Percentiles rank a stretch among this genome's conserved stretches.
These are phyloP conservation scores for Phytophthora rubi DNA, from an alignment of 352 stramenopile species.

Conservation along the genomic window DNA sequence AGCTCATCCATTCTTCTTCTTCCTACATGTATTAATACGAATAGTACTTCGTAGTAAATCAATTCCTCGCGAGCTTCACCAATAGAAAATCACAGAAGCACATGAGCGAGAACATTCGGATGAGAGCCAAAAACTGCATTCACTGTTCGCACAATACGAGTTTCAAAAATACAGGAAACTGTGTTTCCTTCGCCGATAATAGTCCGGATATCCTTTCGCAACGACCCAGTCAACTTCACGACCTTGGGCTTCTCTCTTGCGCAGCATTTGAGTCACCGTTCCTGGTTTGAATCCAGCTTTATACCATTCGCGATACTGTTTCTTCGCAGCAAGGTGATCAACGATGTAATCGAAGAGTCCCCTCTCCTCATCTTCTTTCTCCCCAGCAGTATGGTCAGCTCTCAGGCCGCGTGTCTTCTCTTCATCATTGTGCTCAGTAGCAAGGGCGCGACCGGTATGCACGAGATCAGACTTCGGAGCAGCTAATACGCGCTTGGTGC, in stretches of 20 bases:
- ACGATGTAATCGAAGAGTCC: conserved; percentile 5
- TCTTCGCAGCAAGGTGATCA: neutral
- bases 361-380: neutral
- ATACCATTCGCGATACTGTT: conserved; percentile 4
- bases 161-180: conserved; percentile 1
- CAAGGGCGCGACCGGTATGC: neutral
- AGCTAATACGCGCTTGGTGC: neutral
- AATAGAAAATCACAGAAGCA: no score
- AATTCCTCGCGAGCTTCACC: no score
- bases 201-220: neutral
- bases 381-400: neutral
- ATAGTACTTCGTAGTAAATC: no score
- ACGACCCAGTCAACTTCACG: conserved; percentile 9
- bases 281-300: neutral
- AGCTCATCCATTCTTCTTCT: no score
- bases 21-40: no score
- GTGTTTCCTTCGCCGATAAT: conserved; percentile 1
- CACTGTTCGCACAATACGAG: no score
- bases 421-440: neutral
- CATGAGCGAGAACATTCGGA: no score
- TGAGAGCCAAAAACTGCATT: no score
- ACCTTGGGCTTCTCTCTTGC: conserved; percentile 1
- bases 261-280: neutral
- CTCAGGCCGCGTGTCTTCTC: neutral
- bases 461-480: neutral